Evolutionary conservation across 179 eudicot species (phyloP).

Genomic region (Beta macrorhiza): DNA sequence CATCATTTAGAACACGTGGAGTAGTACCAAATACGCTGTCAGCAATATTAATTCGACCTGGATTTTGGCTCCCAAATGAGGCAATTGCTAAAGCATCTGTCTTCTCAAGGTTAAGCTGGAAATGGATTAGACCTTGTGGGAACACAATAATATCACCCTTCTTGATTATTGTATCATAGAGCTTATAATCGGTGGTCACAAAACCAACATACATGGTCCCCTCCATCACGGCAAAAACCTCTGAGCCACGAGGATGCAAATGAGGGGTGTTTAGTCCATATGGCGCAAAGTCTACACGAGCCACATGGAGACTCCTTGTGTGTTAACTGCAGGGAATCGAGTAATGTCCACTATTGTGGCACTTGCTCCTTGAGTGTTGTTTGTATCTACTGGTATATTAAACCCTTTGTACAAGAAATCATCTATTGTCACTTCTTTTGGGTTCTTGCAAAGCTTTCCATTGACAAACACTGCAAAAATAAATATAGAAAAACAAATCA

Average conservation of each 20-base stretch:
- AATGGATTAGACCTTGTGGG: conserved; percentile 39
- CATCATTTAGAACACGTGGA: conserved; percentile 18
- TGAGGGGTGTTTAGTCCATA: conserved; percentile 30
- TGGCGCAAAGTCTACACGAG: conserved; percentile 33
- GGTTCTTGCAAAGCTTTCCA: conserved; percentile 33
- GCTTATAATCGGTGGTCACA: conserved; percentile 23
- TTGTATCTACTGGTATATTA: conserved; percentile 17
- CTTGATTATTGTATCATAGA: conserved; percentile 16
- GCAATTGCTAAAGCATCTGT: conserved; percentile 22
- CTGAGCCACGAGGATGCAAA: conserved; percentile 32
- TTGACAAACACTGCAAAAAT: conserved; percentile 29
- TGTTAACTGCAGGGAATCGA: conserved; percentile 28
- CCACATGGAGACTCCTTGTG: conserved; percentile 33
- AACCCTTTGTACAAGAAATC: conserved; percentile 28
- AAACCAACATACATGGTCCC: conserved; percentile 32
- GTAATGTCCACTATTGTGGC: conserved; percentile 23
- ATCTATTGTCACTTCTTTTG: conserved; percentile 8
- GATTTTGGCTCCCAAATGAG: conserved; percentile 27
- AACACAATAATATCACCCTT: conserved; percentile 29
- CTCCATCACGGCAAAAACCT: conserved; percentile 22
- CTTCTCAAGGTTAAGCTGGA: conserved; percentile 25
- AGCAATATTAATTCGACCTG: conserved; percentile 20
- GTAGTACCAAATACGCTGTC: conserved; percentile 23
- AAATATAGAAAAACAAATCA: not conserved
- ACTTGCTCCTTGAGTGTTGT: conserved; percentile 12